Conservation (phyloP, 257 asterid genomes). For the Anisodus tanguticus region DNA sequence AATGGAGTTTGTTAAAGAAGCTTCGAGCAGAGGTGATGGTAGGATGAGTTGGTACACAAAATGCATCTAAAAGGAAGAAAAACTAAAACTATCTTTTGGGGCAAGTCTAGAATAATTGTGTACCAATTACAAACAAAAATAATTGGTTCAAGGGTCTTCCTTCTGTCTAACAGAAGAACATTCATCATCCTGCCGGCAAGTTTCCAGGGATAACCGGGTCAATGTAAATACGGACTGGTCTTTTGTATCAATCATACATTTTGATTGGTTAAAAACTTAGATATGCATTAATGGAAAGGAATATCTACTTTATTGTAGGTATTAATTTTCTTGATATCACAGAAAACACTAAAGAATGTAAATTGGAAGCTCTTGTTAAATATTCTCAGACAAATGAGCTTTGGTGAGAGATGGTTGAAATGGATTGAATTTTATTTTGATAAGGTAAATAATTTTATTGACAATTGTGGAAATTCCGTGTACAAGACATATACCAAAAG, state of each 20-base stretch:
- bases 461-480: too few relatives aligned
- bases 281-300: background rate
- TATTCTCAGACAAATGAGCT: too few relatives aligned
- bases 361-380: too few relatives aligned
- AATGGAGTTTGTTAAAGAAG: background rate
- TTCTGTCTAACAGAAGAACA: slow-evolving; percentile 10
- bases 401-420: too few relatives aligned
- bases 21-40: background rate
- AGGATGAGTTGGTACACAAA: background rate
- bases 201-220: background rate
- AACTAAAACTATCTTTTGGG: slow-evolving; percentile 6
- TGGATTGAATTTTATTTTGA: too few relatives aligned
- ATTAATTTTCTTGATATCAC: too few relatives aligned
- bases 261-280: background rate
- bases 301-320: background rate
- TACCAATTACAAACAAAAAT: background rate
- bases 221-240: background rate
- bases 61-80: background rate
- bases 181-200: background rate
- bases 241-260: background rate
- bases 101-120: slow-evolving; percentile 1
- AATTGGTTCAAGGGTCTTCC: slow-evolving; percentile 10
- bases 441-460: too few relatives aligned
- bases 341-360: too few relatives aligned
- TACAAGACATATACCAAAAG: too few relatives aligned